These are phyloP conservation scores for Cucurbita maxima DNA, from an alignment of 306 rosid species.

Conservation along the genomic window DNA sequence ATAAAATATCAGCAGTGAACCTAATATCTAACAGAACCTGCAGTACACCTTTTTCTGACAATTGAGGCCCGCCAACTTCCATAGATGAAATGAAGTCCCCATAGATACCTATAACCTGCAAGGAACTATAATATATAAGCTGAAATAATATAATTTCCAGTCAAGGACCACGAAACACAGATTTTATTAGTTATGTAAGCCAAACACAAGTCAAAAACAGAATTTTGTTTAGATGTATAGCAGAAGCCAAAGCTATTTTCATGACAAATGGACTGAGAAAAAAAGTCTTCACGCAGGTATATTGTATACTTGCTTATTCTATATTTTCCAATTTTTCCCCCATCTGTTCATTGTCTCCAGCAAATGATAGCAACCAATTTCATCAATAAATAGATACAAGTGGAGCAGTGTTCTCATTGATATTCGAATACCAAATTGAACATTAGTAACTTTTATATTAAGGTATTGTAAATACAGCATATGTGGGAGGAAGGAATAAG, in stretches of 20 bases:
- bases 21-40: slow-evolving; percentile 79
- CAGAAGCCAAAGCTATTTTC: too few species aligned
- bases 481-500: background rate
- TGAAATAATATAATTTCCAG: background rate
- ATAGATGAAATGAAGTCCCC: slow-evolving; percentile 45
- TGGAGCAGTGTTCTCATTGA: background rate
- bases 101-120: slow-evolving; percentile 66
- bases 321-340: background rate
- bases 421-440: background rate
- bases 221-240: too few species aligned
- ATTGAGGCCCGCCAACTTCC: slow-evolving; percentile 44
- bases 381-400: background rate
- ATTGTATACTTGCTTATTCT: background rate
- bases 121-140: slow-evolving; percentile 7
- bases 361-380: background rate
- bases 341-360: background rate
- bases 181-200: too few species aligned
- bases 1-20: slow-evolving; percentile 80
- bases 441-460: background rate
- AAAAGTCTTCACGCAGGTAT: too few species aligned
- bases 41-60: slow-evolving; percentile 85
- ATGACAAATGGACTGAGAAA: too few species aligned
- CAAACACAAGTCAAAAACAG: too few species aligned
- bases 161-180: too few species aligned
- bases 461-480: background rate